Evolutionary conservation across 2,329 filamentous ascomycete genomes (phyloP).

Genomic region (Alternaria burnsii): DNA sequence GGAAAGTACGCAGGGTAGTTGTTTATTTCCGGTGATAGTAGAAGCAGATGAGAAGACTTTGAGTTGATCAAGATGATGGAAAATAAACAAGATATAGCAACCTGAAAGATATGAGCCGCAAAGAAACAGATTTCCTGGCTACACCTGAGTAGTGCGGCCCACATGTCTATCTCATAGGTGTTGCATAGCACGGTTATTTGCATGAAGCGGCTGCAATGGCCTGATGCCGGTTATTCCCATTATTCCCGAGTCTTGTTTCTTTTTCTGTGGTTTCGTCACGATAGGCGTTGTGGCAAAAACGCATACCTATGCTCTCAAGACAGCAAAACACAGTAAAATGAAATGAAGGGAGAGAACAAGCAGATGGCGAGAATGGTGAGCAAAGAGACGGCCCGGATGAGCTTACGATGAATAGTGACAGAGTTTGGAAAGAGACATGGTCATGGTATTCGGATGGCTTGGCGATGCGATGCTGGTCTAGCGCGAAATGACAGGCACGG

Average conservation of each 20-base stretch:
- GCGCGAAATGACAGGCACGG: slow-evolving; percentile 6
- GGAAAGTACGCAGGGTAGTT: background rate
- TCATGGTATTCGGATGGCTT: background rate
- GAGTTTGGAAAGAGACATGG: background rate
- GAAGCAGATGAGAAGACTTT: background rate
- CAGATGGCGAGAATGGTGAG: background rate
- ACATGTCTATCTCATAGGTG: no score
- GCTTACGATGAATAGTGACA: background rate
- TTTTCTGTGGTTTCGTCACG: no score
- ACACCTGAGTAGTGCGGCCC: no score
- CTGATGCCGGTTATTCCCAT: no score
- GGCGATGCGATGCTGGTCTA: background rate
- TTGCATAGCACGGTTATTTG: no score
- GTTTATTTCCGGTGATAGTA: background rate
- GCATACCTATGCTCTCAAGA: background rate
- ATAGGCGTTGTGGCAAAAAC: background rate
- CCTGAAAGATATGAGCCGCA: background rate
- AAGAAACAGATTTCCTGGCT: background rate
- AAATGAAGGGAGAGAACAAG: background rate
- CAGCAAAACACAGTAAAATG: background rate
- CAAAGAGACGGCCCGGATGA: background rate
- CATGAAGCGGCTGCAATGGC: no score
- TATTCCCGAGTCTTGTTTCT: no score
- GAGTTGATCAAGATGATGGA: background rate
- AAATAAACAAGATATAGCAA: background rate